phyloP scores from a whole-genome alignment of 179 eudicot species.

The Actinidia arguta region DNA sequence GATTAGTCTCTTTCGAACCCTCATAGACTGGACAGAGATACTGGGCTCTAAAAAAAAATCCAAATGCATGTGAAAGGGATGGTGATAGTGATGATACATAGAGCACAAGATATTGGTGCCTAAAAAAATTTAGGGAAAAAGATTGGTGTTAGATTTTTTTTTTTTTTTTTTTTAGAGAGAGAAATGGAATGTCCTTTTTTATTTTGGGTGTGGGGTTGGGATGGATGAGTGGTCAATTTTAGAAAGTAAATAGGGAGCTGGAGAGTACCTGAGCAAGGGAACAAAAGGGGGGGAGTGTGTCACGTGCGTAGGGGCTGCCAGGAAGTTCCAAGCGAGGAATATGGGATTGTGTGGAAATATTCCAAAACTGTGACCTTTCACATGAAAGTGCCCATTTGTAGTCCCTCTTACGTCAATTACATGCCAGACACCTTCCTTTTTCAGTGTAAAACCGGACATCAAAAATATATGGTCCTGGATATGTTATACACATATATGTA shows the following conservation, averaged over 20 bases:
- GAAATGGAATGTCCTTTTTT: not conserved
- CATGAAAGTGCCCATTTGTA: constrained; percentile 25
- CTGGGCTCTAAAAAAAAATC: no score
- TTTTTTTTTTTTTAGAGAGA: not conserved
- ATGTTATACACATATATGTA: constrained; percentile 6
- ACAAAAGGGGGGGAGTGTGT: constrained; percentile 11
- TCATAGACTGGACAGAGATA: no score
- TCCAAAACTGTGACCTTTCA: constrained; percentile 24
- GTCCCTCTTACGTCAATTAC: constrained; percentile 28
- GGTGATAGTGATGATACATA: not conserved
- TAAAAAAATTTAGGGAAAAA: no score
- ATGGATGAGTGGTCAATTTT: constrained; percentile 37
- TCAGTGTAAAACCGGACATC: not conserved
- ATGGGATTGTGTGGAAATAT: constrained; percentile 3
- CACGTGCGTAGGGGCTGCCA: constrained; percentile 28
- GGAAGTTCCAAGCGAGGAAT: constrained; percentile 16
- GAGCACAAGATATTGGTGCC: not conserved
- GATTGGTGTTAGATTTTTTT: not conserved
- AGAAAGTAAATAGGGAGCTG: not conserved
- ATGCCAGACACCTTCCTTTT: constrained; percentile 11
- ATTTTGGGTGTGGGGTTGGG: constrained; percentile 5
- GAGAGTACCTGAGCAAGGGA: constrained; percentile 12
- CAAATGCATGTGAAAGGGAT: not conserved
- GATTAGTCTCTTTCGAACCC: no score
- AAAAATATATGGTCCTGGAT: constrained; percentile 25